Evolutionary conservation across 1,139 yeast species (phyloP), one percentile per base, ranked within the genome.

Genomic region (Geotrichum aggregatum): DNA sequence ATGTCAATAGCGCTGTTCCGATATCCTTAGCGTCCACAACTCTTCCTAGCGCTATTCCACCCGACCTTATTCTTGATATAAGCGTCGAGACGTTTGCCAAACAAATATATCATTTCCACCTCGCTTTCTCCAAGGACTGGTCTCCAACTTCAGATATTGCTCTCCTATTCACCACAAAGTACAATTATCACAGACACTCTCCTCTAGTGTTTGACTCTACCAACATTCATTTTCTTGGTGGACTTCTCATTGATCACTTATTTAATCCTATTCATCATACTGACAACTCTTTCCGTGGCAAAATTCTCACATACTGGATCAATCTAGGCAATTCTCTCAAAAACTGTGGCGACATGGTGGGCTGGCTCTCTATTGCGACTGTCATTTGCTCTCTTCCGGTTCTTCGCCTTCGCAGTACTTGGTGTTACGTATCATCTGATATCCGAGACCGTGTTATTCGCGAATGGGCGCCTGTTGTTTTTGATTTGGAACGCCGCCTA

Each of bases 391-490:
- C 96, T 0, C 82, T 85, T 52, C 95, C 97, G 0, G 76, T 91
- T 2, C 71, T 91, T 54, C 76, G 98, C 58, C 72, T 92, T 49
- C 73, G 79, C 26, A 78, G 79, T 57, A 77, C 89, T 2, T 92
- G 98, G 98, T 73, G 84, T 8, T 72, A 76, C 53, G 87, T 91
- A 3, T 79, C 87, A 11, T 74, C 76, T 14, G 79, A 78, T 36
- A 75, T 80, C 48, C 71, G 87, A 52, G 82, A 80, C 56, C 72
- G 80, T 4, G 79, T 89, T 43, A 79, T 83, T 49, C 82, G 83
- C 54, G 95, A 87, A 62, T 92, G 98, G 98, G 88, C 95, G 0
- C 96, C 95, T 0, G 95, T 92, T 24, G 83, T 89, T 26, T 88
- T 87, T 69, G 98, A 91, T 65, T 74, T 91, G 44, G 95, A 88